Conservation (phyloP, 805 yeast species). For the Nakazawaea pomicola region DNA sequence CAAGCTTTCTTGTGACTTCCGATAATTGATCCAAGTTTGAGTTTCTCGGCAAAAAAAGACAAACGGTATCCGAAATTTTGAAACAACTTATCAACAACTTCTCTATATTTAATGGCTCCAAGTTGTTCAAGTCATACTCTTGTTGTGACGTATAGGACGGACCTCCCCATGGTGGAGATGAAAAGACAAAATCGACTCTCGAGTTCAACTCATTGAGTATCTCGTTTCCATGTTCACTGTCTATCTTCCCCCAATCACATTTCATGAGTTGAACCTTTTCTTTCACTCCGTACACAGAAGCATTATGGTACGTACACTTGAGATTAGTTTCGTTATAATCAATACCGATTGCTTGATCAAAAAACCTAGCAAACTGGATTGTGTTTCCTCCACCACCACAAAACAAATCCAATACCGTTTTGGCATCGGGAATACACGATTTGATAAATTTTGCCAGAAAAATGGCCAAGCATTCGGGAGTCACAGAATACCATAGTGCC, state of each 20-base stretch:
- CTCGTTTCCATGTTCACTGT: constrained; percentile 7
- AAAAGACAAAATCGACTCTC: constrained; percentile 51
- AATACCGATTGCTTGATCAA: constrained; percentile 54
- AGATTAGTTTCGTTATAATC: constrained; percentile 58
- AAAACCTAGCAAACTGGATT: constrained; percentile 63
- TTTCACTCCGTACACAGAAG: constrained; percentile 54
- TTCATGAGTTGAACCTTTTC: constrained; percentile 42
- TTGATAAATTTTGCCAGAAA: constrained; percentile 50
- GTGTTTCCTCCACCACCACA: constrained; percentile 90
- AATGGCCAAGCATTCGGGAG: constrained; percentile 72
- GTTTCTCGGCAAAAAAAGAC: constrained; percentile 61
- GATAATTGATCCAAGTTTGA: constrained; percentile 49
- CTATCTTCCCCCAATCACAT: constrained; percentile 40
- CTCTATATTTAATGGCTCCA: constrained; percentile 45
- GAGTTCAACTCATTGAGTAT: constrained; percentile 11
- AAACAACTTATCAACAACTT: constrained; percentile 38
- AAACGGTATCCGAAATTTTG: constrained; percentile 41
- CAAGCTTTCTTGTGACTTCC: constrained; percentile 37
- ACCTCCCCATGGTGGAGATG: constrained; percentile 93
- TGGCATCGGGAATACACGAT: constrained; percentile 45
- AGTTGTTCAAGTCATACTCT: constrained; percentile 39
- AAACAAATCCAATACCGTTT: constrained; percentile 57
- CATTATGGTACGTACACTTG: constrained; percentile 63
- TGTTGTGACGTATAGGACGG: constrained; percentile 45
- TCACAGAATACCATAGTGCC: constrained; percentile 84